Evolutionary conservation across 371 early-diverging fungal genomes (phyloP), one percentile per base, ranked within the genome.

Genomic region (Zychaea mexicana): DNA sequence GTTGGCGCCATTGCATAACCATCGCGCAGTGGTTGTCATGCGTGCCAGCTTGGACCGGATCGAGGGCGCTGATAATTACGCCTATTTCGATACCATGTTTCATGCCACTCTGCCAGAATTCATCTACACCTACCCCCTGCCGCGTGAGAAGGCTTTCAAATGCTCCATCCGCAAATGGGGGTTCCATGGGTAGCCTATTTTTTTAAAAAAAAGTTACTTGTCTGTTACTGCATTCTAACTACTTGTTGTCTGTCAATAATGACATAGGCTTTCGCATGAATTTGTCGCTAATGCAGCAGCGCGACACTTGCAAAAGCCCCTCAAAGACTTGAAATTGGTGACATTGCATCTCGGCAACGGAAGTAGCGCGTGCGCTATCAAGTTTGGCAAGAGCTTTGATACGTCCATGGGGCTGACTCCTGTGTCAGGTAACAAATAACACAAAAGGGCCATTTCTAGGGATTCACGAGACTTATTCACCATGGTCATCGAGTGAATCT

Each of bases 361-460:
- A 8, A 65, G 69, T 17, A 64, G 65, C 27, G 74, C 71, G 19
- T 78, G 78, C 52, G 74, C 74, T 15, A 68, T 74, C 27, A 19
- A 57, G 12, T 17, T 60, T 33, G 78, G 78, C 19, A 53, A 66
- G 27, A 70, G 70, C 52, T 22, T 72, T 28, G 78, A 78, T 59
- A 74, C 74, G 3, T 65, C 68, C 39, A 78, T 78, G 78, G 78
- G 78, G 0, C 56, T 73, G 56, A 78, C 78, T 9, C 78, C 78
- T 2, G 32, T 74, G 5, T 64, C 66, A n/a, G 66, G 62, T 31
- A 46, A 57, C 15, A 36, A 36, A 36, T 9, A 36, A 36, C 42
- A 19, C 58, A 27, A n/a, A 3, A n/a, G n/a, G n/a, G n/a, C n/a
- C n/a, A n/a, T n/a, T n/a, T n/a, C n/a, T n/a, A n/a, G n/a, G n/a